Base-by-base conservation (phyloP, 2,329 filamentous ascomycete genomes). In the Harringtonia lauricola region DNA sequence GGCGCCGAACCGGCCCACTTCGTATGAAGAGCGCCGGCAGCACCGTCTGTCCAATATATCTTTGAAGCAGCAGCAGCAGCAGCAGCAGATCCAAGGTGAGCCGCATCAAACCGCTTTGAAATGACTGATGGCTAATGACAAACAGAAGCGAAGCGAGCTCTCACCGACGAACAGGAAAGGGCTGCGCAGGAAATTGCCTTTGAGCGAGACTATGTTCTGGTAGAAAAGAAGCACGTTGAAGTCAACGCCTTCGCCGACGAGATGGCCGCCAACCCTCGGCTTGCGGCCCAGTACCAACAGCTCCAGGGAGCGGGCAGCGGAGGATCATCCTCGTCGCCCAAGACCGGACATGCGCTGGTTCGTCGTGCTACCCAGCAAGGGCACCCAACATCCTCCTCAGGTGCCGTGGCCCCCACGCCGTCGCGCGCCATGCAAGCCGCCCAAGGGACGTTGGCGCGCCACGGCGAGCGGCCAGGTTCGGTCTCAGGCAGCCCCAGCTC, bases 191-290 rank as follows among this genome's bases (percentile, higher is more conserved):
- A 96, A 51, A 80, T 94, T 39, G 85, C 85, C 1, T 84, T 94
- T 54, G 89, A 95, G 58, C 79, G 90, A 51, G 92, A 96, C 52
- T 98, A 96, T 55, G 90, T 98, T 18, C 72, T 96, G 22, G 86
- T 98, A 13, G 92, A 98, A 65, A 95, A 95, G 67, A 81, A 83
- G 51, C 84, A 88, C 18, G 89, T 98, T 12, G 90, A 96, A 61
- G 90, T 98, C 41, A 96, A 98, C 60, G 92, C 92, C 3, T 83
- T 98, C 55, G 92, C 92, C 19, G 92, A 98, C 61, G 90, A 96
- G 63, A 70, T 98, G 57, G 89, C 87, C 36, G 84, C 88, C 42
- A 90, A 85, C 55, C 84, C 85, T 39, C 79, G 79, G 40, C 64
- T 80, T 19, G 72, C 76, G 51, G 64, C 70, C 47, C 60, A 72